phyloP scores from a whole-genome alignment of 768 basidiomycete species.

The Suillus cothurnatus region DNA sequence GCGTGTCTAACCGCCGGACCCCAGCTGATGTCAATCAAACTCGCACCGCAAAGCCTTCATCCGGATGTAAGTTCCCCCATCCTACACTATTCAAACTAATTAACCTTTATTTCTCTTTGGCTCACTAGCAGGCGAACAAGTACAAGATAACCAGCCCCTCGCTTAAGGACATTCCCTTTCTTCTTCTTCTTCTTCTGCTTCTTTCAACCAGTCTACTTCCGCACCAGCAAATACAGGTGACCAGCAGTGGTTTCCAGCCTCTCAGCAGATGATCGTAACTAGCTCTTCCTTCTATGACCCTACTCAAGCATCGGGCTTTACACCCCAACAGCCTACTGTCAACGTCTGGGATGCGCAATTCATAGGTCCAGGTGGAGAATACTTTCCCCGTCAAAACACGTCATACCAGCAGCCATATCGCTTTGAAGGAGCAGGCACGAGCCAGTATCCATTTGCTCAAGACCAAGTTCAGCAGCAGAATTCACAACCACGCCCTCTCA shows the following conservation, averaged over 20 bases:
- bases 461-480: constrained; percentile 3
- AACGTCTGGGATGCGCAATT: constrained; percentile 28
- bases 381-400: constrained; percentile 7
- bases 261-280: constrained; percentile 52
- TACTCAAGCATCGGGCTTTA: constrained; percentile 35
- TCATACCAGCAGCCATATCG: constrained; percentile 8
- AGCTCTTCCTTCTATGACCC: constrained; percentile 57
- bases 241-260: constrained; percentile 2
- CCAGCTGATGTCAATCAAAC: constrained; percentile 16
- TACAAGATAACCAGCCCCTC: constrained; percentile 1
- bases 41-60: constrained; percentile 14
- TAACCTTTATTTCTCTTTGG: background rate
- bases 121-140: constrained; percentile 8
- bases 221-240: background rate
- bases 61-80: constrained; percentile 32
- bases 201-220: constrained; percentile 7
- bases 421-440: background rate
- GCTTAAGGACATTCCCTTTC: background rate
- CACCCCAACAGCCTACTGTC: constrained; percentile 49
- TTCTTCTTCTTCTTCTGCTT: constrained; percentile 4
- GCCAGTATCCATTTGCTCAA: background rate
- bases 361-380: background rate
- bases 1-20: constrained; percentile 27
- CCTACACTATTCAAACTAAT: constrained; percentile 6
- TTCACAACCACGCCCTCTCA: constrained; percentile 18